phyloP scores from a whole-genome alignment of 2,329 filamentous ascomycete species.

The Pyricularia grisea region DNA sequence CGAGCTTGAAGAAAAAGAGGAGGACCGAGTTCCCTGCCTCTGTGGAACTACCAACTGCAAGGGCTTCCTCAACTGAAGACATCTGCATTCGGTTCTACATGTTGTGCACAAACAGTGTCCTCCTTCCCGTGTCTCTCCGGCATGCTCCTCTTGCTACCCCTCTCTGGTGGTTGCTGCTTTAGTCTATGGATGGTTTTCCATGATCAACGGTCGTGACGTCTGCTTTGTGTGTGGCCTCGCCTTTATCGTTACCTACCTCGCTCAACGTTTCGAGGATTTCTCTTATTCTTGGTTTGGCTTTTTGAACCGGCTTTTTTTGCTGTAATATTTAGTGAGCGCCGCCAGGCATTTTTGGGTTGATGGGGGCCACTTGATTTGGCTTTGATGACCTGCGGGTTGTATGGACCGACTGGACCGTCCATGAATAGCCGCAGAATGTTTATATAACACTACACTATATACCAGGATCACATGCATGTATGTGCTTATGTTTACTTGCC shows the following conservation, averaged over 20 bases:
- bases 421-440: not conserved
- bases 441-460: conserved; percentile 2
- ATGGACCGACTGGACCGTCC: not conserved
- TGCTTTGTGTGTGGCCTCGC: not conserved
- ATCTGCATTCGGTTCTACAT: not conserved
- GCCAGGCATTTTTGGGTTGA: not conserved
- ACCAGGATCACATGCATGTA: not conserved
- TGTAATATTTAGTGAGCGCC: not conserved
- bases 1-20: conserved; percentile 88
- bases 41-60: conserved; percentile 96
- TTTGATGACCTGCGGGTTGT: not conserved
- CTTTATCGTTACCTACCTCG: not conserved
- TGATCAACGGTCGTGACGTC: not conserved
- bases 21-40: conserved; percentile 93
- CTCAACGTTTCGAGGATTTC: not conserved
- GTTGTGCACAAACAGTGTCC: not conserved
- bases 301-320: not conserved
- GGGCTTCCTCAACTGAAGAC: conserved; percentile 84
- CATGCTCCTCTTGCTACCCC: not conserved
- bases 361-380: not conserved
- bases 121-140: not conserved
- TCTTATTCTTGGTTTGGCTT: not conserved
- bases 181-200: not conserved
- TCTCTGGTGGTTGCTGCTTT: not conserved
- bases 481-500: not conserved